A percentile compares a stretch with the other conserved stretches of the same genome.
phyloP scores from a whole-genome alignment of 441 rosid genomes.

The Bruguiera hainesii region DNA sequence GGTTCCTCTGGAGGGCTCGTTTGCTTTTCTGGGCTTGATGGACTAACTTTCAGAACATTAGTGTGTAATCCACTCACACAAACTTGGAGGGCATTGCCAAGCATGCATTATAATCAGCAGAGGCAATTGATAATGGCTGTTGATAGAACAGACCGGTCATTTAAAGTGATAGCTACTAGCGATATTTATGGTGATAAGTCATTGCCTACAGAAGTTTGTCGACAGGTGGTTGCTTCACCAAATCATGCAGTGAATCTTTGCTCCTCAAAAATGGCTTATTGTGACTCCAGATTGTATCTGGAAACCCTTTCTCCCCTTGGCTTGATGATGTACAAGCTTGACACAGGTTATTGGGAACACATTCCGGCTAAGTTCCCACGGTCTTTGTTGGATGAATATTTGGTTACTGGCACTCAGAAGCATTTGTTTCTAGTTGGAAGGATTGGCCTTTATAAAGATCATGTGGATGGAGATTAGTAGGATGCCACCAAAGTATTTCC shows the following conservation, averaged over 20 bases:
- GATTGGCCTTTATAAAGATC: conserved; percentile 75
- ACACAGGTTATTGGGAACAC: conserved; percentile 86
- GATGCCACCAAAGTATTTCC: conserved; percentile 86
- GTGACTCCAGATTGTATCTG: conserved; percentile 78
- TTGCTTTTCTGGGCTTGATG: conserved; percentile 91
- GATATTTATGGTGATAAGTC: conserved; percentile 85
- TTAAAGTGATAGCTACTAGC: conserved; percentile 81
- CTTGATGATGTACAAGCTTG: conserved; percentile 81
- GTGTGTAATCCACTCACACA: conserved; percentile 92
- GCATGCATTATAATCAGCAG: conserved; percentile 85
- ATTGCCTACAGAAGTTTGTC: conserved; percentile 62
- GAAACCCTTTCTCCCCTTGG: conserved; percentile 97
- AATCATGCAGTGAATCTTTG: conserved; percentile 88
- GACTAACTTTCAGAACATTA: conserved; percentile 67
- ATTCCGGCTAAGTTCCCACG: conserved; percentile 90
- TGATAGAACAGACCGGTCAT: conserved; percentile 64
- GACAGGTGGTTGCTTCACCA: conserved; percentile 79
- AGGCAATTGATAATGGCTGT: conserved; percentile 87
- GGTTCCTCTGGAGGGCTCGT: conserved; percentile 91
- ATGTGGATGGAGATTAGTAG: conserved; percentile 88
- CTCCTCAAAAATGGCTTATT: conserved; percentile 93
- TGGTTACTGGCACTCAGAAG: conserved; percentile 90
- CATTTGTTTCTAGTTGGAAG: conserved; percentile 87
- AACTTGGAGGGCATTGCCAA: conserved; percentile 73
- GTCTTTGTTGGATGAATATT: conserved; percentile 84